Conservation (phyloP, 2,329 filamentous ascomycete genomes). For the Cladobotryum protrusum region DNA sequence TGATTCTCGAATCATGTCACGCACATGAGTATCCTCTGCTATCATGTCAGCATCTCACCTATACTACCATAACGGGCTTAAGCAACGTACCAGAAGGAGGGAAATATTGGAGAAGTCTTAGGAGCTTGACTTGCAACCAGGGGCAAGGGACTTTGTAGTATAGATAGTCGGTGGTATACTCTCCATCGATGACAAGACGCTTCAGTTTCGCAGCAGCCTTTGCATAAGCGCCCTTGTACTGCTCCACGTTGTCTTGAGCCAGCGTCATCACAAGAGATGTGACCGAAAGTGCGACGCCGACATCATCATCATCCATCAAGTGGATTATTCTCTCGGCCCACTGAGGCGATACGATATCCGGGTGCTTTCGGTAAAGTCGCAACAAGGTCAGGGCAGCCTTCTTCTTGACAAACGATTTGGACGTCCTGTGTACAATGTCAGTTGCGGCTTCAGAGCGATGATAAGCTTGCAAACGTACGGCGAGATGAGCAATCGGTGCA, state of each 20-base stretch:
- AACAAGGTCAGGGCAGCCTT: conserved; percentile 93
- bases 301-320: conserved; percentile 94
- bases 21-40: conserved; percentile 82
- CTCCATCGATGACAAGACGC: conserved; percentile 82
- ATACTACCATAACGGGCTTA: not conserved
- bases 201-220: conserved; percentile 89
- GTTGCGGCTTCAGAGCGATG: conserved; percentile 1
- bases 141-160: conserved; percentile 99
- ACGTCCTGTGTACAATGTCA: conserved; percentile 39
- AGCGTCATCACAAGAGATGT: conserved; percentile 93
- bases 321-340: conserved; percentile 98
- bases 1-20: conserved; percentile 85
- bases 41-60: conserved; percentile 7
- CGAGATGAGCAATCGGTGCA: conserved; percentile 88
- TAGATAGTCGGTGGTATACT: conserved; percentile 84
- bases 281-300: conserved; percentile 90
- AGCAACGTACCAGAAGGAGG: conserved; percentile 70
- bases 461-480: conserved; percentile 55
- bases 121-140: conserved; percentile 93
- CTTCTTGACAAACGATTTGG: conserved; percentile 98
- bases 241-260: conserved; percentile 87
- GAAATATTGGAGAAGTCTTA: conserved; percentile 91
- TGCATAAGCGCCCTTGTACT: conserved; percentile 88
- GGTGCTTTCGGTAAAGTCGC: conserved; percentile 88
- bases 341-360: conserved; percentile 87